Evolutionary conservation across 2,329 filamentous ascomycete genomes (phyloP), one percentile per base, ranked within the genome.

Genomic region (Fusarium agapanthi): DNA sequence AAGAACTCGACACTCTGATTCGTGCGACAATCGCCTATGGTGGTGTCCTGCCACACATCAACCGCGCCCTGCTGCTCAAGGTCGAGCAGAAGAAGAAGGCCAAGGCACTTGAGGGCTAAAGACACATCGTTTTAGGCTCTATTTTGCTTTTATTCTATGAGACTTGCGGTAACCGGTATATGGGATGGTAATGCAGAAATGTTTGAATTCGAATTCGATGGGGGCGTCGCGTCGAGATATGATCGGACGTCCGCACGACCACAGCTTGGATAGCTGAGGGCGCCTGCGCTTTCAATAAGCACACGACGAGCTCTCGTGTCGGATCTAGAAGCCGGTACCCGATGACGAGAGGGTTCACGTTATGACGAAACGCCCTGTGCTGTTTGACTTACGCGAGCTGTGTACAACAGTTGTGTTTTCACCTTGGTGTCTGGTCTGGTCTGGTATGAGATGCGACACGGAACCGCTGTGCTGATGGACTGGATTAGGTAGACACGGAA

Each of bases 41-140:
- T 87, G 96, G 96, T 92, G 96, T 99, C 34, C 87, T 99, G 80
- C 96, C 96, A 74, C 95, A 98, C 86, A 99, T 99, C 91, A 98
- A 99, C 88, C 93, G 96, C 79, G 96, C 96, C 20, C 88, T 99
- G 77, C 88, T 99, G 78, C 89, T 97, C 83, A 97, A 97, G 90
- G 95, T 97, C 62, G 95, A 97, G 85, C 93, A 97, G 86, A 97
- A 97, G 93, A 97, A 97, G 93, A 94, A 94, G 87, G 91, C 88
- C 77, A 86, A 87, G 82, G 83, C 84, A 35, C 79, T 85, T 61
- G 85, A 86, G 72, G 84, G 81, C 70, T 86, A 82, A 81, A 65
- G 41, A 45, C 45, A 34, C 24, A 59, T 58, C 57, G 50, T 62
- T 60, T 64, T 44, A 64, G 53, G 66, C 43, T 67, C 66, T 66